Evolutionary conservation across 208 protist species (phyloP), one percentile per base, ranked within the genome.

Genomic region (Acanthamoeba royreba): DNA sequence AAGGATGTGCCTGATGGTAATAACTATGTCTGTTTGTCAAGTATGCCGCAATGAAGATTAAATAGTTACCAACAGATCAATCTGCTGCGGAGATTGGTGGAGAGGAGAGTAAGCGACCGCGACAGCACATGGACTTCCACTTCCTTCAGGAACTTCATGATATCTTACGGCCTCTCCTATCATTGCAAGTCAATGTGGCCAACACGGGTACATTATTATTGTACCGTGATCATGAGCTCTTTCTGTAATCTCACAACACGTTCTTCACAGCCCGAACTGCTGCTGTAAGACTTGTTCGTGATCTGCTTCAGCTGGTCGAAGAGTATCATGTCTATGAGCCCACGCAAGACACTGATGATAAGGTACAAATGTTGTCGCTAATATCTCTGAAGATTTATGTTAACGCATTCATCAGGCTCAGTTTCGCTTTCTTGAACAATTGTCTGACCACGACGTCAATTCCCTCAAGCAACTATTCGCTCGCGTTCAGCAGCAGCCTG

Each of bases 51-150:
- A n/a, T n/a, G n/a, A n/a, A n/a, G n/a, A n/a, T n/a, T n/a, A n/a
- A n/a, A n/a, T n/a, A n/a, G n/a, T n/a, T n/a, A n/a, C n/a, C n/a
- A n/a, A n/a, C n/a, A n/a, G n/a, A n/a, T n/a, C n/a, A n/a, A n/a
- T n/a, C n/a, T n/a, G n/a, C n/a, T n/a, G n/a, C n/a, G n/a, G n/a
- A n/a, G n/a, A n/a, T n/a, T n/a, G n/a, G n/a, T n/a, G 83, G 66
- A 11, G 83, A 90, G 8, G 83, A 90, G 55, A 35, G 43, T 22
- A 69, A 61, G 49, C 55, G 66, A 52, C 55, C 83, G 4, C 83
- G 83, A 13, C 47, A 90, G 55, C 35, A 69, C 83, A 90, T 90
- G 55, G 83, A 69, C 83, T 90, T 90, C 22, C 83, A 72, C n/a
- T 90, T 90, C 38, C 49, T 90, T 13, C n/a, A 69, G 35, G 83